A percentile compares a stretch with the other conserved stretches of the same genome.
phyloP scores from a whole-genome alignment of 2,329 filamentous ascomycete genomes.

The Helotiales sp. region DNA sequence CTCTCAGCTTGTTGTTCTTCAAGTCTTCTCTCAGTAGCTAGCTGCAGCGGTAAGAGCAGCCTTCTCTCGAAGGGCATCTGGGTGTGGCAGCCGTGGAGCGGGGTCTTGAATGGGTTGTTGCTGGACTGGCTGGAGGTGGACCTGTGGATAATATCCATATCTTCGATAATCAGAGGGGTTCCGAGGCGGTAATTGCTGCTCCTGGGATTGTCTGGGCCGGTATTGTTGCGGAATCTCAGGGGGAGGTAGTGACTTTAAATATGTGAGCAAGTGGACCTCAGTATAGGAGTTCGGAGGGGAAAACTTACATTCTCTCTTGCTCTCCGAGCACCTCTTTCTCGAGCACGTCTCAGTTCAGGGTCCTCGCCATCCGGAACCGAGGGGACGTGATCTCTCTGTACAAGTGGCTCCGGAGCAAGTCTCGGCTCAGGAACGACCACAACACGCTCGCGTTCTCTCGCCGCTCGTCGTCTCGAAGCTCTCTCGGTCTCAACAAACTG shows the following conservation, averaged over 20 bases:
- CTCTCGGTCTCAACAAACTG: background rate
- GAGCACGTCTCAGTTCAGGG: background rate
- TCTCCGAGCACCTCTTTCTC: background rate
- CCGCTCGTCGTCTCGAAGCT: background rate
- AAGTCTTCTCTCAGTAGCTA: background rate
- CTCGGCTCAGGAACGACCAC: background rate
- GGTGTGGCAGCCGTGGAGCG: background rate
- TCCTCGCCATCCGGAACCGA: background rate
- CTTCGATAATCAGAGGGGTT: background rate
- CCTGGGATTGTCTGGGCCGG: background rate
- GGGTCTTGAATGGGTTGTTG: background rate
- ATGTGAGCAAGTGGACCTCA: background rate
- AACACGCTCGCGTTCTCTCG: background rate
- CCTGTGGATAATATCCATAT: background rate
- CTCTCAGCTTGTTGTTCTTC: background rate
- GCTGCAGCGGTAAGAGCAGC: background rate
- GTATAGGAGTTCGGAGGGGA: background rate
- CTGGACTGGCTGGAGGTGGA: background rate
- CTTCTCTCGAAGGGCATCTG: background rate
- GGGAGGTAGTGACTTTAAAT: background rate
- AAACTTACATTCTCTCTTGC: background rate
- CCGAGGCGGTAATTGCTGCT: background rate
- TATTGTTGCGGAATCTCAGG: no score
- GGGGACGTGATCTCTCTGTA: background rate
- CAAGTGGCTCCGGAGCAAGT: background rate